Percentiles rank a stretch among this genome's conserved stretches.
These are phyloP conservation scores for Apiospora sp. DNA, from an alignment of 2,329 filamentous ascomycete genomes.

Conservation along the genomic window DNA sequence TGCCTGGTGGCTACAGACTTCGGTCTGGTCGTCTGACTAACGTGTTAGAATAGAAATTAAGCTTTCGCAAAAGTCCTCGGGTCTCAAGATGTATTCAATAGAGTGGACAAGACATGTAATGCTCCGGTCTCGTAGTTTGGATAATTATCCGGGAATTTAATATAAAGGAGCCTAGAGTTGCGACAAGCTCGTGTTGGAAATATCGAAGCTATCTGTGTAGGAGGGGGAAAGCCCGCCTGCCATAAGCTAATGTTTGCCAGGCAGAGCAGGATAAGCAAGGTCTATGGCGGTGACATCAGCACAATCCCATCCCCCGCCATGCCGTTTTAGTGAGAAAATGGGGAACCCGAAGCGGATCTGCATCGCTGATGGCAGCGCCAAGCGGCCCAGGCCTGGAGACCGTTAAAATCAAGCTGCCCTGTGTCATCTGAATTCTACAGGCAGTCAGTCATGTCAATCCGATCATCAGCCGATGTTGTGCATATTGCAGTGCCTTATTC, in stretches of 20 bases:
- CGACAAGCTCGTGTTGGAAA: not conserved
- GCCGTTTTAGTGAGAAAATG: not conserved
- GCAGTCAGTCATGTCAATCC: not conserved
- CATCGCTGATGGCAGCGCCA: not conserved
- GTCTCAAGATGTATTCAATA: not conserved
- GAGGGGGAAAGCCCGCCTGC: not conserved
- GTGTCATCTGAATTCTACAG: constrained; percentile 3
- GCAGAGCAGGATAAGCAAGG: constrained; percentile 2
- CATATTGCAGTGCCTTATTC: not conserved
- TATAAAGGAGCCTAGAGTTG: not conserved
- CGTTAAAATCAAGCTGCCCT: not conserved
- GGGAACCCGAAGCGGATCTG: not conserved
- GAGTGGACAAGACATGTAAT: not conserved
- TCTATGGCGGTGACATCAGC: constrained; percentile 7
- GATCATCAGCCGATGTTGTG: not conserved
- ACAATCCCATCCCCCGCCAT: not conserved
- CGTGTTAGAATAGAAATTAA: constrained; percentile 1
- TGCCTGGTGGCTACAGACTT: not conserved
- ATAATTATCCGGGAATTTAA: not conserved
- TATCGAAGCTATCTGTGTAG: not conserved
- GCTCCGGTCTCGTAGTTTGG: not conserved
- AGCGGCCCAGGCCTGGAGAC: not conserved
- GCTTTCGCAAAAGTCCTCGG: not conserved
- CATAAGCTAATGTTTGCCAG: not conserved
- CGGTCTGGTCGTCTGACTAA: constrained; percentile 4